Conservation (phyloP, 1,284 basidiomycete species). For the Boletus semigastroideus region DNA sequence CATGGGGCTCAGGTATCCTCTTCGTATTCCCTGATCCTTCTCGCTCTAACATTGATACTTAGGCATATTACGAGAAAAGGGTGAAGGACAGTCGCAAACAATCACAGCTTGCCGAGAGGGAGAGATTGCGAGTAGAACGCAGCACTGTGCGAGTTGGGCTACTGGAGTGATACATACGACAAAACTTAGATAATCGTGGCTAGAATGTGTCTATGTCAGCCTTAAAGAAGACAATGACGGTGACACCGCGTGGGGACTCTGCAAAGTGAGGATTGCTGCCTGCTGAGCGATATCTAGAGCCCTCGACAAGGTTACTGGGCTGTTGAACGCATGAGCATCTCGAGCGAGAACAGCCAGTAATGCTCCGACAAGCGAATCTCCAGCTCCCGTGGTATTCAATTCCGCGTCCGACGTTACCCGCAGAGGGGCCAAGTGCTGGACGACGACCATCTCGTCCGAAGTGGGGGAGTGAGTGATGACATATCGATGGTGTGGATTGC, state of each 20-base stretch:
- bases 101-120: constrained; percentile 41
- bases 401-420: constrained; percentile 42
- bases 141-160: constrained; percentile 63
- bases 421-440: constrained; percentile 72
- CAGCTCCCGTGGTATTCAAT: constrained; percentile 86
- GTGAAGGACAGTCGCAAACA: constrained; percentile 41
- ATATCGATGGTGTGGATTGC: constrained; percentile 45
- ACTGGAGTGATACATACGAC: constrained; percentile 23
- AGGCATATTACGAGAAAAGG: constrained; percentile 62
- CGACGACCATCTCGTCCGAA: constrained; percentile 49
- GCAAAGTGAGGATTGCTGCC: constrained; percentile 65
- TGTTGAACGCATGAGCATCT: constrained; percentile 45
- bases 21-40: neutral
- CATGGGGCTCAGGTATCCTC: constrained; percentile 68
- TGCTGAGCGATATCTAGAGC: constrained; percentile 55
- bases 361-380: constrained; percentile 84
- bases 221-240: constrained; percentile 47
- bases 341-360: constrained; percentile 58
- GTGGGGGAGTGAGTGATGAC: constrained; percentile 52
- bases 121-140: constrained; percentile 47
- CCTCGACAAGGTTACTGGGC: constrained; percentile 41
- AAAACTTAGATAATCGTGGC: neutral
- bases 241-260: constrained; percentile 65
- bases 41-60: neutral
- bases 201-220: constrained; percentile 1